Percentiles rank a stretch among this genome's conserved stretches.
Evolutionary conservation across 257 asterid genomes (phyloP).

Genomic region (Nemophila menziesii): DNA sequence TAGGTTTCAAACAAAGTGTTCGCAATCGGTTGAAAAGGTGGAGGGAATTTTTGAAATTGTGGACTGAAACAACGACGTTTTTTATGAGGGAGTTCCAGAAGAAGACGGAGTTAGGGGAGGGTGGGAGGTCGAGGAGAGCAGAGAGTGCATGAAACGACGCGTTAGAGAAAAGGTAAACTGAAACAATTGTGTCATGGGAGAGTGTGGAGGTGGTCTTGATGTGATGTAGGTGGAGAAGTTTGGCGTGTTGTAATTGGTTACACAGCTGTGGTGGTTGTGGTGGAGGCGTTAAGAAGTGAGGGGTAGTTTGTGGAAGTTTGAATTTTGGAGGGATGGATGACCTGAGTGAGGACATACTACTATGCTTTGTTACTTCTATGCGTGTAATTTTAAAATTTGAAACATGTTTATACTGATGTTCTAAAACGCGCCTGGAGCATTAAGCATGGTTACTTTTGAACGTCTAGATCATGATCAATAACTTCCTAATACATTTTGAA

Average conservation of each 20-base stretch:
- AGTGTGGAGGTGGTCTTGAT: background rate
- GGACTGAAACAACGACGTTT: constrained; percentile 19
- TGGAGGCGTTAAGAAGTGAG: background rate
- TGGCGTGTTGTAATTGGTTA: background rate
- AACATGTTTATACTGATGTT: background rate
- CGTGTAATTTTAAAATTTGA: no score
- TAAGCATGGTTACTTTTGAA: no score
- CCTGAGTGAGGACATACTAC: background rate
- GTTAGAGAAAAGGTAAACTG: constrained; percentile 5
- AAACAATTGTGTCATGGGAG: background rate
- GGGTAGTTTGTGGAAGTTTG: background rate
- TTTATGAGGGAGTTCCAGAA: constrained; percentile 75
- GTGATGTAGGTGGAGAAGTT: background rate
- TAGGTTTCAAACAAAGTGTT: constrained; percentile 47
- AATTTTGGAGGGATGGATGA: background rate
- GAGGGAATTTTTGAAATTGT: constrained; percentile 25
- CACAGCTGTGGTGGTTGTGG: background rate
- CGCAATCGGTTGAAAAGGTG: constrained; percentile 51
- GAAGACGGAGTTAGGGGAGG: constrained; percentile 33
- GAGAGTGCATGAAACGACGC: constrained; percentile 17
- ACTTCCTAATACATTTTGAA: no score
- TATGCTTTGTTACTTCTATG: no score
- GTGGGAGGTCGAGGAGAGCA: constrained; percentile 28
- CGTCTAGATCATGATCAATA: no score
- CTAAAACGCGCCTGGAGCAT: no score